These are phyloP conservation scores for Plasmopara halstedii DNA, from an alignment of 352 stramenopile genomes.

Conservation along the genomic window DNA sequence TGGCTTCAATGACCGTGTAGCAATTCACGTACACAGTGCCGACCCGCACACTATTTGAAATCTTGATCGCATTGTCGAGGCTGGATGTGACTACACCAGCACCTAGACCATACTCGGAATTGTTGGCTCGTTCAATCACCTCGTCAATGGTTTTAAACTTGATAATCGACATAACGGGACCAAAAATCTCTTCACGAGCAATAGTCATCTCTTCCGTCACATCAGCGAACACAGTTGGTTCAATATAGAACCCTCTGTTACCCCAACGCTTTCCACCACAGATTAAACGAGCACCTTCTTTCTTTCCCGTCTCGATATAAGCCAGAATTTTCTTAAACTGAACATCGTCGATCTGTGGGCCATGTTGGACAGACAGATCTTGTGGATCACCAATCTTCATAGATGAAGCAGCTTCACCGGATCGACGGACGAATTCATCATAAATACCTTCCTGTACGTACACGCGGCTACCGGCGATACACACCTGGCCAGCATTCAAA, in stretches of 20 bases:
- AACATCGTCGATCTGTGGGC: constrained; percentile 63
- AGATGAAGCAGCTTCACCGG: constrained; percentile 48
- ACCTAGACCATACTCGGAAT: constrained; percentile 64
- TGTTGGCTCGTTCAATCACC: constrained; percentile 36
- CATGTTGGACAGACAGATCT: constrained; percentile 45
- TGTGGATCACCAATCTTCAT: constrained; percentile 57
- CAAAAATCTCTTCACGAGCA: constrained; percentile 87
- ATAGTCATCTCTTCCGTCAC: constrained; percentile 56
- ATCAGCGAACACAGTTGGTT: constrained; percentile 69
- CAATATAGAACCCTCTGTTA: constrained; percentile 58
- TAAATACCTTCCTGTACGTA: constrained; percentile 65
- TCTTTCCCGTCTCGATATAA: constrained; percentile 42
- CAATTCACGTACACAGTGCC: constrained; percentile 24
- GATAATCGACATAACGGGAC: constrained; percentile 79
- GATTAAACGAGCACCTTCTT: constrained; percentile 46
- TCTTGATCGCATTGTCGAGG: constrained; percentile 35
- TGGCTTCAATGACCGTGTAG: constrained; percentile 22
- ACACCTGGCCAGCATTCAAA: constrained; percentile 73
- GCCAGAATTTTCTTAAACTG: constrained; percentile 70
- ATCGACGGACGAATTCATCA: constrained; percentile 46
- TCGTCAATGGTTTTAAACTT: constrained; percentile 84
- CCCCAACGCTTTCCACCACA: constrained; percentile 8
- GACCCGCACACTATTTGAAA: constrained; percentile 33
- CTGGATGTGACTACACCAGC: constrained; percentile 64
- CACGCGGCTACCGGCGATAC: constrained; percentile 66